Percentiles rank a stretch among this genome's conserved stretches.
These are phyloP conservation scores for Cryptosporidium sp. DNA, from an alignment of 169 alveolate species.

Conservation along the genomic window DNA sequence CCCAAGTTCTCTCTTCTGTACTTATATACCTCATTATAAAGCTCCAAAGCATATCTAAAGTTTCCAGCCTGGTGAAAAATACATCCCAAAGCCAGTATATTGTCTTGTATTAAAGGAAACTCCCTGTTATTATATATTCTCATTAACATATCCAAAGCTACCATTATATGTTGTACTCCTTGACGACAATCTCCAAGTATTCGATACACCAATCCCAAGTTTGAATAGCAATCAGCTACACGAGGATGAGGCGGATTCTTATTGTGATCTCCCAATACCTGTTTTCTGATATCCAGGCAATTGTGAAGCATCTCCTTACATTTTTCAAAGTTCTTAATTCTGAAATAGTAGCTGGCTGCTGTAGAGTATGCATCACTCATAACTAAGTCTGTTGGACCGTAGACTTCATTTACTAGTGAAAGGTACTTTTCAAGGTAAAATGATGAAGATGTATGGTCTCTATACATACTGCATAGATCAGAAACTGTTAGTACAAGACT, in stretches of 20 bases:
- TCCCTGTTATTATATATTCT: conserved; percentile 83
- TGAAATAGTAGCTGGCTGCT: conserved; percentile 77
- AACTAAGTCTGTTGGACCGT: conserved; percentile 75
- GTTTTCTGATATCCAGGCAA: conserved; percentile 67
- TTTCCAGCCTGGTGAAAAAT: conserved; percentile 85
- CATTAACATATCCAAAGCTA: conserved; percentile 89
- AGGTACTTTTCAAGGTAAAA: conserved; percentile 77
- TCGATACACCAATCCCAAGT: conserved; percentile 84
- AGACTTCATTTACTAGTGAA: conserved; percentile 61
- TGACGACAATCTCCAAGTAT: conserved; percentile 84
- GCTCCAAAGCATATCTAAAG: conserved; percentile 82
- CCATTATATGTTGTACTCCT: conserved; percentile 83
- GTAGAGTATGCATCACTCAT: conserved; percentile 77
- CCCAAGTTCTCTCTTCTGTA: conserved; percentile 83
- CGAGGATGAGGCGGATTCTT: conserved; percentile 80
- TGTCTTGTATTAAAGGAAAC: conserved; percentile 84
- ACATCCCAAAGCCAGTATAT: conserved; percentile 85
- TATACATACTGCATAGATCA: conserved; percentile 79
- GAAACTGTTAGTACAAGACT: conserved; percentile 78
- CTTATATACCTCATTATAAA: conserved; percentile 85
- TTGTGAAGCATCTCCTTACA: conserved; percentile 48
- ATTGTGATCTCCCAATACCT: conserved; percentile 57
- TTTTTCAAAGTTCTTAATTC: conserved; percentile 43
- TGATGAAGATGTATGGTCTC: conserved; percentile 77
- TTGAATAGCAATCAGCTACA: conserved; percentile 87